Conservation (phyloP, 768 basidiomycete genomes). For the Suillus lakei region DNA sequence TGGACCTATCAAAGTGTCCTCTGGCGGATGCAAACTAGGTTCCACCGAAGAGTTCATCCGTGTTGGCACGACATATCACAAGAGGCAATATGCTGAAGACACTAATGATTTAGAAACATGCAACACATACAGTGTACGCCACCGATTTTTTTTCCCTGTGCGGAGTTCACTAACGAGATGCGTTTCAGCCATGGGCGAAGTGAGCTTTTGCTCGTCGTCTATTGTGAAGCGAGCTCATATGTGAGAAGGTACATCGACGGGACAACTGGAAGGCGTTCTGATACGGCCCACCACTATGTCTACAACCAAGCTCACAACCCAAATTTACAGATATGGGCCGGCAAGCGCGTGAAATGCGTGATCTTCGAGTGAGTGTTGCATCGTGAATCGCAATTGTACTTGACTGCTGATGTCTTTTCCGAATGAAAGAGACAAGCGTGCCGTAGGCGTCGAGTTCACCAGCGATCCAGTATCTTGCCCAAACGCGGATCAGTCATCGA, state of each 20-base stretch:
- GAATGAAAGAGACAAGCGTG: slow-evolving; percentile 33
- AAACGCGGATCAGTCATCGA: slow-evolving; percentile 10
- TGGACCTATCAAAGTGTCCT: slow-evolving; percentile 29
- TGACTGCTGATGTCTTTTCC: not conserved
- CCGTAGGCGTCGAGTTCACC: slow-evolving; percentile 43
- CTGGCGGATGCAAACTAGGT: slow-evolving; percentile 23
- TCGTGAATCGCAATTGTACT: not conserved
- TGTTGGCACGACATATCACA: slow-evolving; percentile 52
- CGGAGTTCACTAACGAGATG: not conserved
- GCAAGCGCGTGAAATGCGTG: slow-evolving; percentile 39
- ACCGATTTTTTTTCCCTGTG: not conserved
- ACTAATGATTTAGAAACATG: slow-evolving; percentile 45
- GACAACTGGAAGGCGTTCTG: slow-evolving; percentile 39
- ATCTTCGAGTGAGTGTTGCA: slow-evolving; percentile 36
- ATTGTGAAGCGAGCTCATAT: not conserved
- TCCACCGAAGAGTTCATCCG: slow-evolving; percentile 49
- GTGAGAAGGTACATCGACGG: slow-evolving; percentile 55
- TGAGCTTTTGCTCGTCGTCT: slow-evolving; percentile 10
- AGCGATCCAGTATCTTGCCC: slow-evolving; percentile 31
- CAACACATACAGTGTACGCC: slow-evolving; percentile 31
- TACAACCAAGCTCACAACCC: slow-evolving; percentile 36
- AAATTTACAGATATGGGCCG: slow-evolving; percentile 38
- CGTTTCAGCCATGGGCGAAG: slow-evolving; percentile 21
- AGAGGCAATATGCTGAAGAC: slow-evolving; percentile 49
- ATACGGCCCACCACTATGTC: slow-evolving; percentile 40